phyloP scores from a whole-genome alignment of 2,329 filamentous ascomycete species.

The Aspergillus novoparasiticus region DNA sequence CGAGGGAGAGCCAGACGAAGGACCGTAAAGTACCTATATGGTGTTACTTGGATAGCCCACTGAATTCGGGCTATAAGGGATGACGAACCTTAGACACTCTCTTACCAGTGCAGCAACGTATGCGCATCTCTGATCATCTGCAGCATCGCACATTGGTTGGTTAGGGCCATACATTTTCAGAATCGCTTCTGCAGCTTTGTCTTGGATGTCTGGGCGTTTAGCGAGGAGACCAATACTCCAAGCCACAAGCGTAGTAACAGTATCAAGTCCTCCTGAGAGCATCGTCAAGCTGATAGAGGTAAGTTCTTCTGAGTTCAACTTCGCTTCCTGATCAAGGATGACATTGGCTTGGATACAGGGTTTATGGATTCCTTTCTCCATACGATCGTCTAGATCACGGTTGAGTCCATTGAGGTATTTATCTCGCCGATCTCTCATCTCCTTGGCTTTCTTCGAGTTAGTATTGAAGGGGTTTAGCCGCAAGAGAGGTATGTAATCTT shows the following conservation, averaged over 20 bases:
- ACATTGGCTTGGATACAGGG: conserved; percentile 70
- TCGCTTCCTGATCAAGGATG: conserved; percentile 65
- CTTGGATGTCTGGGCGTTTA: conserved; percentile 63
- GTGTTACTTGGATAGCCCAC: conserved; percentile 10
- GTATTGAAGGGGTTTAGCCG: conserved; percentile 65
- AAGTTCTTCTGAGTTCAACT: conserved; percentile 63
- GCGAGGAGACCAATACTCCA: conserved; percentile 66
- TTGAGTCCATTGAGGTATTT: conserved; percentile 63
- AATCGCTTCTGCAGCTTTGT: conserved; percentile 61
- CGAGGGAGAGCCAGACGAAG: conserved; percentile 64
- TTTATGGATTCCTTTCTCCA: conserved; percentile 62
- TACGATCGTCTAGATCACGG: conserved; percentile 60
- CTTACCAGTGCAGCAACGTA: conserved; percentile 66
- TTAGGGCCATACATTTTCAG: conserved; percentile 54
- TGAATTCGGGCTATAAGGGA: background rate
- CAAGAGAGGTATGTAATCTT: conserved; percentile 75
- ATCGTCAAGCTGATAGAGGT: conserved; percentile 69
- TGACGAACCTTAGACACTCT: conserved; percentile 58
- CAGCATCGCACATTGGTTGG: conserved; percentile 60
- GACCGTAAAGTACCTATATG: conserved; percentile 60
- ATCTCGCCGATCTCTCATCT: conserved; percentile 63
- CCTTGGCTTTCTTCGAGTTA: conserved; percentile 60
- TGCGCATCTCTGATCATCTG: conserved; percentile 65
- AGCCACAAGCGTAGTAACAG: conserved; percentile 65
- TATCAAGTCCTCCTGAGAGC: conserved; percentile 68